Percentiles rank a stretch among this genome's conserved stretches.
phyloP scores from a whole-genome alignment of 2,329 filamentous ascomycete genomes.

The Calycina herbarum region DNA sequence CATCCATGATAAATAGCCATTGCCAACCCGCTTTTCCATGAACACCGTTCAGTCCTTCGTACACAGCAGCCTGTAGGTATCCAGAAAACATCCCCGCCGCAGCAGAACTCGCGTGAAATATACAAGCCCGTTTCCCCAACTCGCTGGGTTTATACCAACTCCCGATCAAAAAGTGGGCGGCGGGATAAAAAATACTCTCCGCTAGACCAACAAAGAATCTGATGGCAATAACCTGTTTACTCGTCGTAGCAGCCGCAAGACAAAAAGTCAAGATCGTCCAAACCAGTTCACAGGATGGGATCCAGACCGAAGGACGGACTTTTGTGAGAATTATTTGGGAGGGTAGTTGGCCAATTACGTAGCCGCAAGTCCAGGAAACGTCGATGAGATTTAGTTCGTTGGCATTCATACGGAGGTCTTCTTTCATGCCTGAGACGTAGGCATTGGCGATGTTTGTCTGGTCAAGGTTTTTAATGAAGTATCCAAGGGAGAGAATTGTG shows the following conservation, averaged over 20 bases:
- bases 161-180: slow-evolving; percentile 38
- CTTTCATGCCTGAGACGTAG: slow-evolving; percentile 47
- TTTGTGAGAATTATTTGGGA: slow-evolving; percentile 43
- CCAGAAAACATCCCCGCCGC: slow-evolving; percentile 46
- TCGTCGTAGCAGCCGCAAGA: slow-evolving; percentile 40
- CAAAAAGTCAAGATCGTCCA: slow-evolving; percentile 41
- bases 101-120: slow-evolving; percentile 43
- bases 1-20: slow-evolving; percentile 50
- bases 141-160: slow-evolving; percentile 48
- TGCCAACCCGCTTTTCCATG: slow-evolving; percentile 45
- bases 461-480: slow-evolving; percentile 37
- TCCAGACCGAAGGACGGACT: slow-evolving; percentile 45
- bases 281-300: slow-evolving; percentile 43
- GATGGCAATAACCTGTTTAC: slow-evolving; percentile 40
- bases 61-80: slow-evolving; percentile 46
- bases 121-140: slow-evolving; percentile 44
- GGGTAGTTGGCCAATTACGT: slow-evolving; percentile 50
- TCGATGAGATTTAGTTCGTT: slow-evolving; percentile 44
- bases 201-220: slow-evolving; percentile 46
- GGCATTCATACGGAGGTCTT: slow-evolving; percentile 47
- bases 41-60: slow-evolving; percentile 42
- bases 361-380: slow-evolving; percentile 52
- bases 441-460: slow-evolving; percentile 41
- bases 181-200: slow-evolving; percentile 33
- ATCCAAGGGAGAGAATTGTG: slow-evolving; percentile 32